phyloP scores from a whole-genome alignment of 805 yeast genomes.

The Diddensiella santjacobensis region DNA sequence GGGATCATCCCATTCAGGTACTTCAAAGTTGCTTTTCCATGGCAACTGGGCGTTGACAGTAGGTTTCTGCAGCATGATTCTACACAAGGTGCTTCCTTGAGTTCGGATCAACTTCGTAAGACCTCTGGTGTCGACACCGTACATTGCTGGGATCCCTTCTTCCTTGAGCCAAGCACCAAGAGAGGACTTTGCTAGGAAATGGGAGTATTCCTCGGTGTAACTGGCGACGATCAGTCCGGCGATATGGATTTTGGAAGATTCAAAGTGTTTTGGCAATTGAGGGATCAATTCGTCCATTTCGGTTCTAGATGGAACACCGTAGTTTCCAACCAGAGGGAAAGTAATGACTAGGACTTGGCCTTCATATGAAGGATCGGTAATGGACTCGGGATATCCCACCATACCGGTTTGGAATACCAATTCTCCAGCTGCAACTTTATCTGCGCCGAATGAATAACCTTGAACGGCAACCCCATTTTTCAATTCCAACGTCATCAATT shows the following conservation, averaged over 20 bases:
- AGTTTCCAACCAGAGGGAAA: constrained; percentile 95
- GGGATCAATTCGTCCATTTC: constrained; percentile 69
- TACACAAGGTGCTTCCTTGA: constrained; percentile 89
- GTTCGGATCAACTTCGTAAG: constrained; percentile 91
- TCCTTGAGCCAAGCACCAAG: constrained; percentile 90
- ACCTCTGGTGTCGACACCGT: constrained; percentile 96
- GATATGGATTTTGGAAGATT: constrained; percentile 86
- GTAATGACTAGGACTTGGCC: constrained; percentile 97
- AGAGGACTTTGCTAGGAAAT: constrained; percentile 87
- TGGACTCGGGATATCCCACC: constrained; percentile 98
- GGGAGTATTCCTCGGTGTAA: constrained; percentile 94
- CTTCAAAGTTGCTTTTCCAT: constrained; percentile 63
- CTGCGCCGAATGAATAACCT: constrained; percentile 97
- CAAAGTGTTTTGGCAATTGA: constrained; percentile 85
- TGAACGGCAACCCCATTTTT: constrained; percentile 81
- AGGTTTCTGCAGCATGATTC: constrained; percentile 60
- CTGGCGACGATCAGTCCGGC: constrained; percentile 97
- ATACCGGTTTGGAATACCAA: constrained; percentile 98
- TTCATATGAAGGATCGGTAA: constrained; percentile 97
- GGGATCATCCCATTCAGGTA: constrained; percentile 92
- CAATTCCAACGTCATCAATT: constrained; percentile 81
- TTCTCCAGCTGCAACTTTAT: constrained; percentile 87
- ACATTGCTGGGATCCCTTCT: constrained; percentile 90
- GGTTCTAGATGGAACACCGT: constrained; percentile 94
- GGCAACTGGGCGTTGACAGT: constrained; percentile 37